Base-by-base conservation (phyloP, 192 early-diverging fungal species). In the Phlyctochytrium planicorne region DNA sequence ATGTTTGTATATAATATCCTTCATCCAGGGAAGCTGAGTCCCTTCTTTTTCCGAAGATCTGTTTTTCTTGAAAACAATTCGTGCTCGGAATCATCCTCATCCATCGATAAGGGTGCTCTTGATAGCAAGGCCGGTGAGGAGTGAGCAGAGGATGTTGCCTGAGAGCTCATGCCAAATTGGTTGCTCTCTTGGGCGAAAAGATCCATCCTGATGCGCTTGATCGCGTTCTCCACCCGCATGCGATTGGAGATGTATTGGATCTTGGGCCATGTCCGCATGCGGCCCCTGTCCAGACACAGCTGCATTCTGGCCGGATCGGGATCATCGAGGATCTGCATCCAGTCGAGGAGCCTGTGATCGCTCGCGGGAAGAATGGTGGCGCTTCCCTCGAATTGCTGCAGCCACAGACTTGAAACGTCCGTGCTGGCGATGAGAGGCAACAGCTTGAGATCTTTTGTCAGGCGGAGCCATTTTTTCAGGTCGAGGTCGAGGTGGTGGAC, bases 351-450 rank as follows among this genome's bases (percentile, higher is more conserved):
- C 17, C 74, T 77, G 6, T 84, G 70, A 59, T 82, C 76, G 34
- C 90, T 89, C 71, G 81, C 69, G n/a, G 71, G 64, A 25, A 93
- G 70, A 50, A 98, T 90, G 0, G 93, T 98, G 23, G 93, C 83
- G 60, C 86, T 83, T n/a, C 94, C 96, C 60, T 94, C 90, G 79
- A 96, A 95, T 67, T 86, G 88, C 72, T 98, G 96, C 63, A 94
- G 76, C 85, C 89, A 95, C 2, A 98, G 75, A 59, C 82, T 84
- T 30, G 90, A 89, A 82, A 92, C 87, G 75, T 95, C 91, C 55
- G 90, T 91, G 53, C 83, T 81, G 64, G 91, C 78, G 35, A 92
- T 59, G 34, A 78, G 80, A 1, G 96, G 96, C 34, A 95, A 72
- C 23, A 98, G 74, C 60, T 89, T 80, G 17, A 94, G 66, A 60